These are phyloP conservation scores for Myriosclerotinia curreyana DNA, from an alignment of 2,329 filamentous ascomycete genomes.

Conservation along the genomic window DNA sequence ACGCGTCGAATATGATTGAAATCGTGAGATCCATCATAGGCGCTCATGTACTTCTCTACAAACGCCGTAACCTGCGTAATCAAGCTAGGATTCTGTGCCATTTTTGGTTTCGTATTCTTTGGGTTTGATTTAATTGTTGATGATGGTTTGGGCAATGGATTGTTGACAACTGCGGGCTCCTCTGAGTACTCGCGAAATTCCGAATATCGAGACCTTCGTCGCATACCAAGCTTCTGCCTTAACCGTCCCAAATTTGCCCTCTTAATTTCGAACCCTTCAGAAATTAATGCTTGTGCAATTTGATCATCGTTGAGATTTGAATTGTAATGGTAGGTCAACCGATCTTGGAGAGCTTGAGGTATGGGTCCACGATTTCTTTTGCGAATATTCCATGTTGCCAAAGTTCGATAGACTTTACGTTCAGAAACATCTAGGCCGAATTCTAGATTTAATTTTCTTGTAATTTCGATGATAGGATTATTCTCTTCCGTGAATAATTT, in stretches of 20 bases:
- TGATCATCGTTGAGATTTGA: slow-evolving; percentile 37
- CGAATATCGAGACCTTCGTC: slow-evolving; percentile 35
- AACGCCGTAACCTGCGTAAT: slow-evolving; percentile 57
- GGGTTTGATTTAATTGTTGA: slow-evolving; percentile 19
- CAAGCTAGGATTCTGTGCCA: slow-evolving; percentile 31
- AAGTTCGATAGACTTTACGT: slow-evolving; percentile 35
- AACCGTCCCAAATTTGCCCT: slow-evolving; percentile 33
- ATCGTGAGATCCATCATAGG: slow-evolving; percentile 84
- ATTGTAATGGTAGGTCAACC: slow-evolving; percentile 36
- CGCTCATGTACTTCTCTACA: slow-evolving; percentile 68
- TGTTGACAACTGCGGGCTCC: slow-evolving; percentile 18
- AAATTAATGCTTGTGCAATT: slow-evolving; percentile 31
- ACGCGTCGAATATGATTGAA: slow-evolving; percentile 83
- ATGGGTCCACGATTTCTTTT: slow-evolving; percentile 33
- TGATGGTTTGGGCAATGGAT: slow-evolving; percentile 8
- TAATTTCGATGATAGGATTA: slow-evolving; percentile 35
- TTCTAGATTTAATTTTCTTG: slow-evolving; percentile 33
- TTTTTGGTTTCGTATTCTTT: slow-evolving; percentile 29
- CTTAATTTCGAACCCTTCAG: slow-evolving; percentile 36
- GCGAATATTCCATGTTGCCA: slow-evolving; percentile 35
- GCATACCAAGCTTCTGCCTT: slow-evolving; percentile 36
- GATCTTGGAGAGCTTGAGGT: slow-evolving; percentile 32
- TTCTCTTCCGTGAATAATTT: slow-evolving; percentile 34
- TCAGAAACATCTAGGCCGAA: slow-evolving; percentile 35
- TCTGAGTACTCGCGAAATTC: slow-evolving; percentile 36